Evolutionary conservation across 306 rosid genomes (phyloP).

Genomic region (Abrus precatorius): DNA sequence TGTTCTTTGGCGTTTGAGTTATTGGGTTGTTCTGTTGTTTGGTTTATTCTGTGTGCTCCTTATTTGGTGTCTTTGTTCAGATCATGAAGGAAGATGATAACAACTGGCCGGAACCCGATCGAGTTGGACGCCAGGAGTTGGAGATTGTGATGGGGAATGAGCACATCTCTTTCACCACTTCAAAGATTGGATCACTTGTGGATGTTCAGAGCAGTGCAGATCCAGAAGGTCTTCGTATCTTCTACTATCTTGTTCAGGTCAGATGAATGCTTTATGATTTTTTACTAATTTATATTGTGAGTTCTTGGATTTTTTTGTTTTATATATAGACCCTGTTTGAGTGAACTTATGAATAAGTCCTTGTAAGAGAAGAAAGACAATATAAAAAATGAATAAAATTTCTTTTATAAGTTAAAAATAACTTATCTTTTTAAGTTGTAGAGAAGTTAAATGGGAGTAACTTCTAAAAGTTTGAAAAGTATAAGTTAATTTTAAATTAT

Average conservation of each 20-base stretch:
- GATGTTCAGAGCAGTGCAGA: slow-evolving; percentile 99
- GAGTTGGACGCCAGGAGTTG: slow-evolving; percentile 95
- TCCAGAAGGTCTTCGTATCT: slow-evolving; percentile 99
- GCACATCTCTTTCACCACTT: slow-evolving; percentile 95
- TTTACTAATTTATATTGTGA: background rate
- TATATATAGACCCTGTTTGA: too few species aligned
- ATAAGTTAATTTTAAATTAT: too few species aligned
- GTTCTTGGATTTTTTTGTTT: background rate
- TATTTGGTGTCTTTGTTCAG: slow-evolving; percentile 48
- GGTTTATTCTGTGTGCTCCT: background rate
- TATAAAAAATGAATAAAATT: too few species aligned
- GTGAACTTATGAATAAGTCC: too few species aligned
- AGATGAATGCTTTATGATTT: background rate
- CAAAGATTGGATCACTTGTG: slow-evolving; percentile 95
- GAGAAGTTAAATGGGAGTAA: too few species aligned
- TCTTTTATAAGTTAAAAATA: too few species aligned
- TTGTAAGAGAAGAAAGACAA: too few species aligned
- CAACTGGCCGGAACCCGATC: slow-evolving; percentile 99
- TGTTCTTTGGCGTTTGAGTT: background rate
- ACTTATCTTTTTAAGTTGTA: too few species aligned
- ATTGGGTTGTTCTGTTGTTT: background rate
- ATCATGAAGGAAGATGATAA: slow-evolving; percentile 97
- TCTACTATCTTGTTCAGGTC: slow-evolving; percentile 98
- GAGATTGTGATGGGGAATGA: slow-evolving; percentile 99
- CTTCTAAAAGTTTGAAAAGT: too few species aligned